These are phyloP conservation scores for Candida arabinofermentans DNA, from an alignment of 805 yeast species.

Conservation along the genomic window DNA sequence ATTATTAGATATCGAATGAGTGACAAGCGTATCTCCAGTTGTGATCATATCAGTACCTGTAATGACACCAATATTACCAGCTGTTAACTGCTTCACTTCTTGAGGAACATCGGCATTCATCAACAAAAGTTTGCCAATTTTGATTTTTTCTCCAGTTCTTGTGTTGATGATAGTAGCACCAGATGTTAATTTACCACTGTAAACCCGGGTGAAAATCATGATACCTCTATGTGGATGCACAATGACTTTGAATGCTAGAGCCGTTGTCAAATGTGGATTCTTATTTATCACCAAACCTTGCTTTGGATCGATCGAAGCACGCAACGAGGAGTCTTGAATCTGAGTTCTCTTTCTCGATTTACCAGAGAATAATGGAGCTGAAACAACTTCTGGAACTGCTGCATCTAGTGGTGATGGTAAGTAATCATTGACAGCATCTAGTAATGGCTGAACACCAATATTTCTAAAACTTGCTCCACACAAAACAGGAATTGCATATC, in stretches of 20 bases:
- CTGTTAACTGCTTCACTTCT: conserved; percentile 55
- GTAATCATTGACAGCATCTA: conserved; percentile 76
- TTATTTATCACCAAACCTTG: conserved; percentile 51
- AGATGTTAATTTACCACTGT: conserved; percentile 69
- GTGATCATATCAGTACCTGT: conserved; percentile 66
- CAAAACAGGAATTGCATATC: conserved; percentile 67
- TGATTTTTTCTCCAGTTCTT: conserved; percentile 61
- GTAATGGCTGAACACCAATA: conserved; percentile 90
- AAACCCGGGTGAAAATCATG: conserved; percentile 83
- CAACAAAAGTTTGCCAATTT: conserved; percentile 62
- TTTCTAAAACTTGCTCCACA: conserved; percentile 93
- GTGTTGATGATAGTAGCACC: conserved; percentile 65
- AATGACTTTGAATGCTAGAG: conserved; percentile 87
- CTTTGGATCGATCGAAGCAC: conserved; percentile 36
- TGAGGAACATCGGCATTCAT: conserved; percentile 89
- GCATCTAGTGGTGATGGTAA: conserved; percentile 80
- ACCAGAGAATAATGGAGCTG: conserved; percentile 2
- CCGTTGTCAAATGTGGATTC: conserved; percentile 61
- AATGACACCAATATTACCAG: conserved; percentile 93
- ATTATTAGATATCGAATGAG: conserved; percentile 51
- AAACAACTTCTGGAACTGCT: conserved; percentile 47
- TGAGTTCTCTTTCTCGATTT: conserved; percentile 15
- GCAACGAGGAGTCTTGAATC: conserved; percentile 14
- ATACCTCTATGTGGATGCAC: conserved; percentile 81
- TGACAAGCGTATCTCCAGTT: conserved; percentile 88